Percentiles rank a stretch among this genome's conserved stretches.
phyloP scores from a whole-genome alignment of 75 land plant genomes.

The Larix kaempferi region DNA sequence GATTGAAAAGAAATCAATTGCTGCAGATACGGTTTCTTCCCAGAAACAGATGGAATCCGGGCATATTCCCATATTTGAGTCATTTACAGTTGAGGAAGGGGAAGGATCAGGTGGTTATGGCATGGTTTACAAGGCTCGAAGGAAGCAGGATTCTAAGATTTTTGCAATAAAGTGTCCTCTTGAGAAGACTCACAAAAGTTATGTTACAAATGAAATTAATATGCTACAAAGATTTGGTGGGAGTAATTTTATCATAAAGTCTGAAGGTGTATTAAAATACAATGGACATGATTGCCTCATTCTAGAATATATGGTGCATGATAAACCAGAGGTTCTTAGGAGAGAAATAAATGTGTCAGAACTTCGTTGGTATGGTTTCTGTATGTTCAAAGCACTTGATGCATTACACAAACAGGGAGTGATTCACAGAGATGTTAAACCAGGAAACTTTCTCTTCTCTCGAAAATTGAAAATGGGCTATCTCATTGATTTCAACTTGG shows the following conservation, averaged over 20 bases:
- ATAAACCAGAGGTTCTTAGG: constrained; percentile 86
- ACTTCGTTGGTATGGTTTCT: constrained; percentile 81
- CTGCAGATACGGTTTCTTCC: not conserved
- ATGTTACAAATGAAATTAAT: constrained; percentile 69
- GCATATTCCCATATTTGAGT: constrained; percentile 52
- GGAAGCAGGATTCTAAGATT: constrained; percentile 52
- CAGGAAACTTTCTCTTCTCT: constrained; percentile 96
- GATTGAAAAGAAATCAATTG: not conserved
- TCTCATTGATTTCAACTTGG: constrained; percentile 95
- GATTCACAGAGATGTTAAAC: constrained; percentile 91
- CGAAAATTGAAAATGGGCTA: constrained; percentile 59
- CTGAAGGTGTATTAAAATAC: constrained; percentile 51
- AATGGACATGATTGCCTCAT: constrained; percentile 54
- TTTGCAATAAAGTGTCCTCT: constrained; percentile 90
- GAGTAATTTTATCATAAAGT: constrained; percentile 47
- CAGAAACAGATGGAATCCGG: constrained; percentile 18
- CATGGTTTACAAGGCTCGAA: constrained; percentile 73
- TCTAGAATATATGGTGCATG: constrained; percentile 84
- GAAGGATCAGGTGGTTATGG: constrained; percentile 99
- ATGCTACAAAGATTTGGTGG: constrained; percentile 86
- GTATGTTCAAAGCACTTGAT: constrained; percentile 82
- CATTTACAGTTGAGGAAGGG: constrained; percentile 65
- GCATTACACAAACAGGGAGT: constrained; percentile 82
- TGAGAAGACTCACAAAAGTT: constrained; percentile 52
- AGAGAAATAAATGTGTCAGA: constrained; percentile 70